Evolutionary conservation across 2,329 filamentous ascomycete species (phyloP), one percentile per base, ranked within the genome.

Genomic region (Botryosphaeria dothidea): DNA sequence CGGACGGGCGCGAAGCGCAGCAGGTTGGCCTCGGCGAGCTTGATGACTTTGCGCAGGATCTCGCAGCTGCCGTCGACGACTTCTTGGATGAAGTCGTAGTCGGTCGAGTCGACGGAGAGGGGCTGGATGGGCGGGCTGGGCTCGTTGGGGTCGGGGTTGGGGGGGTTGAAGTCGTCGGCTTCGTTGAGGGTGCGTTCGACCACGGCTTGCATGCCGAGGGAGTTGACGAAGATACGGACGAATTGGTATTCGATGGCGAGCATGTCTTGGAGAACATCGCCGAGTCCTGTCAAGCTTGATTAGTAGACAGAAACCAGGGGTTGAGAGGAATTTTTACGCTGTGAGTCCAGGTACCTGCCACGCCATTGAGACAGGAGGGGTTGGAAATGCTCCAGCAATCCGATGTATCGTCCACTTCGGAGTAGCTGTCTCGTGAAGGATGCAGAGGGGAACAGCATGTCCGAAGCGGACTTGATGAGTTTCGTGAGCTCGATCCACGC

Each of bases 31-130:
- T 85, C 80, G 2, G 80, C 80, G 1, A 86, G 76, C 45, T 82
- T 77, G 0, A 77, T 80, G 2, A 83, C 81, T 56, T 81, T 84
- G 54, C 82, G 75, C 3, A 86, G 72, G 29, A 85, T 84, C 61
- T 84, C 77, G 49, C 82, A 82, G 65, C 82, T 84, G 1, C 82
- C 82, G 21, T 85, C 82, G 3, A 85, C 83, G 1, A 86, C 84
- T 69, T 85, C 83, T 70, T 82, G 81, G 15, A 86, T 84, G 67
- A 85, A 86, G 38, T 81, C 80, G 63, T 84, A 85, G 68, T 86
- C 84, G 54, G 79, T 78, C 1, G 80, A 77, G 64, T 83, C 81
- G 23, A 83, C 77, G 54, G 78, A 77, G 68, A 82, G 75, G 13
- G 79, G 72, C 4, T 29, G 11, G 81, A 70, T 41, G 81, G 73